Evolutionary conservation across 345 rosid genomes (phyloP).

Genomic region (Alliaria petiolata): DNA sequence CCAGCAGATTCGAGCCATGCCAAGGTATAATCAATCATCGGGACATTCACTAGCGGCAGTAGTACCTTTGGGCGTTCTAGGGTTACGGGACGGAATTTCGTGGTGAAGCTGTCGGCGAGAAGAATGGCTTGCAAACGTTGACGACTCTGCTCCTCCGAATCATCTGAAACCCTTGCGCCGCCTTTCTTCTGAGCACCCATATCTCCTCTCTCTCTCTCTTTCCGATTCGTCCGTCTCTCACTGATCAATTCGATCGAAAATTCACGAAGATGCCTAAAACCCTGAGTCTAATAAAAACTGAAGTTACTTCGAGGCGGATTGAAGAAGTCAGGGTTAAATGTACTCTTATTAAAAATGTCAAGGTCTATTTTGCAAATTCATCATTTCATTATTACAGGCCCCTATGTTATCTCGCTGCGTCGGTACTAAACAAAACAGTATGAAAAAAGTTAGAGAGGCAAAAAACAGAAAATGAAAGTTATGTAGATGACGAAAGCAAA

Average conservation of each 20-base stretch:
- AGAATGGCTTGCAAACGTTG: slow-evolving; percentile 83
- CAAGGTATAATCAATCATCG: slow-evolving; percentile 85
- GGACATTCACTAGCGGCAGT: slow-evolving; percentile 71
- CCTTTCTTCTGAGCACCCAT: slow-evolving; percentile 73
- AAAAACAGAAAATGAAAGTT: background rate
- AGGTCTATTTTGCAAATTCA: background rate
- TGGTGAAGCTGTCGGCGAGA: slow-evolving; percentile 95
- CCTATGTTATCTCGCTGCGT: no score
- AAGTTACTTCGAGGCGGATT: no score
- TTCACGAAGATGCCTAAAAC: slow-evolving; percentile 8
- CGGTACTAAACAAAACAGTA: no score
- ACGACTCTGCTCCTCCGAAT: slow-evolving; percentile 59
- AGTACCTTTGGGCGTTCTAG: slow-evolving; percentile 96
- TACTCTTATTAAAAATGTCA: background rate
- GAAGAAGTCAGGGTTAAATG: background rate
- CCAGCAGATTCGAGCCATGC: slow-evolving; percentile 94
- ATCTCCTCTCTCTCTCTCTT: background rate
- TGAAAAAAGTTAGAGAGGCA: background rate
- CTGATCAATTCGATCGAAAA: background rate
- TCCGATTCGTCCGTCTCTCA: background rate
- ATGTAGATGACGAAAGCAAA: background rate
- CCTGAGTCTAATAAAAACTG: slow-evolving; percentile 1
- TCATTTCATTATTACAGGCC: background rate
- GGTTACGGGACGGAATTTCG: slow-evolving; percentile 94
- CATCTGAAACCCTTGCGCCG: slow-evolving; percentile 66